These are phyloP conservation scores for Ploettnerulaceae sp. DNA, from an alignment of 2,329 filamentous ascomycete species.

Conservation along the genomic window DNA sequence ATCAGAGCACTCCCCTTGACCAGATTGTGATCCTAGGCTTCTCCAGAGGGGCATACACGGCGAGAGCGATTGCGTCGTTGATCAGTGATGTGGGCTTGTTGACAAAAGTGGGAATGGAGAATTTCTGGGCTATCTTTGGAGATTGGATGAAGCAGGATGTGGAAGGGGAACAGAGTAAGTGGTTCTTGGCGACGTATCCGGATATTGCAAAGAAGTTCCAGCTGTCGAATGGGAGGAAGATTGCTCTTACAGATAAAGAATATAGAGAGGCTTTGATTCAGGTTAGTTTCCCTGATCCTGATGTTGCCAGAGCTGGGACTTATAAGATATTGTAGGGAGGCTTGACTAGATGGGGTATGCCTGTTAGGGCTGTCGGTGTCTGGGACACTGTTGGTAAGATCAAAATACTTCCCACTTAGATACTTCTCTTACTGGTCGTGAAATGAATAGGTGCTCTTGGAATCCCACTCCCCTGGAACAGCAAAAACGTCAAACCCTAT, in stretches of 20 bases:
- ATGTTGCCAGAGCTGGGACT: not conserved
- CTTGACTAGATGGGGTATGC: conserved; percentile 26
- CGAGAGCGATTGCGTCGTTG: conserved; percentile 35
- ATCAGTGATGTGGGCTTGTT: conserved; percentile 38
- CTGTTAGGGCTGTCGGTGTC: conserved; percentile 42
- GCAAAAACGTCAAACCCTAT: conserved; percentile 31
- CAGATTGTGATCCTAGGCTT: conserved; percentile 38
- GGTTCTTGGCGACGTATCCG: conserved; percentile 17
- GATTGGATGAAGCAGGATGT: conserved; percentile 34
- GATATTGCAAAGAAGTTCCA: conserved; percentile 9
- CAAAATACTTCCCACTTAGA: not conserved
- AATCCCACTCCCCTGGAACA: conserved; percentile 20
- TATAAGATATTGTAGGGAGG: conserved; percentile 13
- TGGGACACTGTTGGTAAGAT: conserved; percentile 44
- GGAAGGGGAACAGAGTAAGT: conserved; percentile 16
- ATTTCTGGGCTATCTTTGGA: conserved; percentile 40
- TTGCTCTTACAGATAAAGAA: conserved; percentile 20
- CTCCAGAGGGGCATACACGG: conserved; percentile 39
- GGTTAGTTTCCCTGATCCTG: conserved; percentile 12
- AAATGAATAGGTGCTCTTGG: conserved; percentile 21
- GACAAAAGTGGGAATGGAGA: conserved; percentile 39
- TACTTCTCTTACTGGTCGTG: conserved; percentile 11
- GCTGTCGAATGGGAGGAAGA: conserved; percentile 13
- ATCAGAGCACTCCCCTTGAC: conserved; percentile 26
- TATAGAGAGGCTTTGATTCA: conserved; percentile 22